Base-by-base conservation (phyloP, 768 basidiomycete species). In the Suillus subalutaceus region DNA sequence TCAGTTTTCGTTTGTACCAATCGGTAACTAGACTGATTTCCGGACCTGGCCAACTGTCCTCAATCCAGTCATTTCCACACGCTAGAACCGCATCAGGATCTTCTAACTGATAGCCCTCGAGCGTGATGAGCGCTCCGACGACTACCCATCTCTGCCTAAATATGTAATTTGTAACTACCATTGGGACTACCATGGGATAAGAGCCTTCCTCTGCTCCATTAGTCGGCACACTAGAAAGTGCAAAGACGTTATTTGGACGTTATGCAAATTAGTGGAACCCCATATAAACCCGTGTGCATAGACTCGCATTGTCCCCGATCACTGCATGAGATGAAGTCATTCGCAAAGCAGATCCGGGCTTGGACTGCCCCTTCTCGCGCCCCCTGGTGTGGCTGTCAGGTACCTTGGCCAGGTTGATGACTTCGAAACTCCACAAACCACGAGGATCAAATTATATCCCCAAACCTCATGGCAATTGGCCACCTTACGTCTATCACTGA, bases 1-100 rank as follows among this genome's bases (percentile, higher is more conserved):
- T 64, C 68, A 8, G 26, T 55, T 41, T 56, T 26, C 56, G n/a
- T 23, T 58, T 38, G 56, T 10, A 40, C 23, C 13, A 58, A 40
- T 59, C 58, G 58, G 58, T 59, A 30, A 41, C 58, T 59, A 40
- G 23, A 9, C 2, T 59, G 58, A 40, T 40, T 1, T 26, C 58
- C 58, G 9, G n/a, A 10, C 23, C 55, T 35, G 5, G 55, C 55
- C 55, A 56, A 56, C 32, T 2, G 18, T 6, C 5, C 53, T 20
- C 35, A 26, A 59, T 59, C 16, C 10, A 26, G 38, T 40, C 5
- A 40, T 59, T 40, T 40, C 13, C 38, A 40, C 58, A 59, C 32
- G 32, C 20, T 56, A 56, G 32, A 56, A n/a, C 32, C 18, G 9
- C 53, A 18, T 32, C 53, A 50, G 48, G 48, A 15, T 23, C 18